These are phyloP conservation scores for Aspergillus aculeatinus DNA, from an alignment of 2,329 filamentous ascomycete species.

Conservation along the genomic window DNA sequence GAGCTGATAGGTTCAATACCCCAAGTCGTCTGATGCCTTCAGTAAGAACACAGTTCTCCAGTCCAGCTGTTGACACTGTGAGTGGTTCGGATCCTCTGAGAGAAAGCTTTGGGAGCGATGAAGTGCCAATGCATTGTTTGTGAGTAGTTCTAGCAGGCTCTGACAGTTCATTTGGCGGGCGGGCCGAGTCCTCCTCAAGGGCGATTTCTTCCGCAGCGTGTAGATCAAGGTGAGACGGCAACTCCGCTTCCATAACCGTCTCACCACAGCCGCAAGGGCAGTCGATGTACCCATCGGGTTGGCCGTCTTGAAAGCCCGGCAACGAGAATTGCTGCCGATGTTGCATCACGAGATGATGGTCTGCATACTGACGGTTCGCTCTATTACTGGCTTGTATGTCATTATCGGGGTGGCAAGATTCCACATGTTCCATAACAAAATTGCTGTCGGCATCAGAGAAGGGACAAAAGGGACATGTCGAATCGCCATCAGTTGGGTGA, in stretches of 20 bases:
- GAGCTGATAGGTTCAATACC: constrained; percentile 19
- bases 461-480: constrained; percentile 47
- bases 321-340: constrained; percentile 5
- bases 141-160: not conserved
- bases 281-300: constrained; percentile 44
- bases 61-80: not conserved
- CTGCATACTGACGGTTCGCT: constrained; percentile 5
- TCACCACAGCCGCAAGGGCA: constrained; percentile 64
- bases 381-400: constrained; percentile 27
- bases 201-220: constrained; percentile 53
- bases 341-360: not conserved
- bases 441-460: constrained; percentile 42
- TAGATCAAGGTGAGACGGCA: constrained; percentile 60
- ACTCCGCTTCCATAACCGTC: constrained; percentile 51
- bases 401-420: constrained; percentile 45
- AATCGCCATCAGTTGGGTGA: constrained; percentile 12
- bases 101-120: not conserved
- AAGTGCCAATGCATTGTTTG: not conserved
- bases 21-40: constrained; percentile 31
- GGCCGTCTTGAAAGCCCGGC: constrained; percentile 10
- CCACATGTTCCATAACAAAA: constrained; percentile 46
- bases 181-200: constrained; percentile 38
- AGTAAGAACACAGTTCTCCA: not conserved
- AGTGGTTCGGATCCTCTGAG: not conserved
- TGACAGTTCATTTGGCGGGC: not conserved